Evolutionary conservation across 1,284 basidiomycete genomes (phyloP).

Genomic region (Chalciporus piperatoides): DNA sequence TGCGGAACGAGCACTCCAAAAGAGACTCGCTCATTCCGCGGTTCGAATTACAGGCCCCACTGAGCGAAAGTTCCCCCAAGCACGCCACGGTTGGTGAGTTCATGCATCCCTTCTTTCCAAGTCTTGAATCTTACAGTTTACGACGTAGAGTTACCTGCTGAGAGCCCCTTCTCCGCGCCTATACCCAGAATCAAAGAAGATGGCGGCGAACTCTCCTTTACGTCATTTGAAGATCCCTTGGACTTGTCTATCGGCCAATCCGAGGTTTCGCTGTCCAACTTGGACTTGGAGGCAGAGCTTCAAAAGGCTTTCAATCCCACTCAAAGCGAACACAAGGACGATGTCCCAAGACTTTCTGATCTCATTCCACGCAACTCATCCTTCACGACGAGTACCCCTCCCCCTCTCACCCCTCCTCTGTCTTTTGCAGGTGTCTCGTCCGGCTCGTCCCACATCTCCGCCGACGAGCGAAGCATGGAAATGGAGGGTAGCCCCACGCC

Average conservation of each 20-base stretch:
- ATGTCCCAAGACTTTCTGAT: slow-evolving; percentile 19
- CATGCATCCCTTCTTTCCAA: background rate
- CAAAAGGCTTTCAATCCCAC: slow-evolving; percentile 21
- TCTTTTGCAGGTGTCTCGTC: slow-evolving; percentile 19
- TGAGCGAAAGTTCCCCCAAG: slow-evolving; percentile 25
- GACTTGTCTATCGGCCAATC: slow-evolving; percentile 35
- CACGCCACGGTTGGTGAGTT: slow-evolving; percentile 17
- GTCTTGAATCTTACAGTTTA: background rate
- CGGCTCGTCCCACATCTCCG: slow-evolving; percentile 17
- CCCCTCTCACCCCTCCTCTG: slow-evolving; percentile 17
- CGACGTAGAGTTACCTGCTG: slow-evolving; percentile 11
- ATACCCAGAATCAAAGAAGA: slow-evolving; percentile 30
- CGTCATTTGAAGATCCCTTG: slow-evolving; percentile 32
- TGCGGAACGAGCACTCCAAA: slow-evolving; percentile 15
- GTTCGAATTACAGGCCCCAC: slow-evolving; percentile 31
- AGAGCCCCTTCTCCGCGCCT: slow-evolving; percentile 25
- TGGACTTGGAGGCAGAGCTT: slow-evolving; percentile 31
- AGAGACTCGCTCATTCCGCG: slow-evolving; percentile 41
- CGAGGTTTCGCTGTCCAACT: slow-evolving; percentile 32
- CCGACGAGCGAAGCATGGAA: slow-evolving; percentile 7
- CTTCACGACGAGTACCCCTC: slow-evolving; percentile 30
- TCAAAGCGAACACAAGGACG: slow-evolving; percentile 9
- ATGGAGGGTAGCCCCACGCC: slow-evolving; percentile 6
- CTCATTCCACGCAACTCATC: slow-evolving; percentile 23
- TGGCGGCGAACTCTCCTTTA: slow-evolving; percentile 36